phyloP scores from a whole-genome alignment of 2,329 filamentous ascomycete genomes.

The Colletotrichum cordylinicola region DNA sequence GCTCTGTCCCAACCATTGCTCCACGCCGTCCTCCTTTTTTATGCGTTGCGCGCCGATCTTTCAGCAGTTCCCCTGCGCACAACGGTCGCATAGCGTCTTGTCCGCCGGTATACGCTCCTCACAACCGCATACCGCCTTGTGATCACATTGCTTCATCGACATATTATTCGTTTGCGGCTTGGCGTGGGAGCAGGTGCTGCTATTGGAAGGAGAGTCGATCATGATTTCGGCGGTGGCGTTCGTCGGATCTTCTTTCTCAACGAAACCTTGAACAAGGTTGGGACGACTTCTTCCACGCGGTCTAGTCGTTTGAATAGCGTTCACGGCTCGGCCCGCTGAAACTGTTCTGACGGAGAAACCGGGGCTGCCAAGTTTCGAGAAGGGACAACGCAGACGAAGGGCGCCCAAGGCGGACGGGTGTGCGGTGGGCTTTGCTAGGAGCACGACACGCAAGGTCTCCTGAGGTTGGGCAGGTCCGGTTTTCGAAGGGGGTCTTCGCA shows the following conservation, averaged over 20 bases:
- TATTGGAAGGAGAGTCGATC: not conserved
- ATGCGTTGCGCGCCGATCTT: not conserved
- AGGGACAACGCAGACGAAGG: not conserved
- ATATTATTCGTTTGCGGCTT: constrained; percentile 10
- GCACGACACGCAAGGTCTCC: not conserved
- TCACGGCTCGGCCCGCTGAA: constrained; percentile 19
- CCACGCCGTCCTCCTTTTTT: not conserved
- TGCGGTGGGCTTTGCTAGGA: not conserved
- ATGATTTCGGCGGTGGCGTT: not conserved
- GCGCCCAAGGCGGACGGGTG: not conserved
- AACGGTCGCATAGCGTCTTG: constrained; percentile 23
- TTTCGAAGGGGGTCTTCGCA: not conserved
- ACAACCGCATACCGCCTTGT: constrained; percentile 23
- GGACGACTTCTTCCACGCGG: not conserved
- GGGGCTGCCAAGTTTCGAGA: constrained; percentile 18
- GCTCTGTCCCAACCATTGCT: not conserved
- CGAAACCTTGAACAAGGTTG: not conserved
- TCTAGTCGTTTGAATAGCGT: constrained; percentile 10
- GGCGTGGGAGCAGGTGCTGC: not conserved
- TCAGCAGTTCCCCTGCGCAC: constrained; percentile 17
- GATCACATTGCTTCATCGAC: constrained; percentile 26
- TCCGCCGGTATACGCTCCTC: constrained; percentile 19
- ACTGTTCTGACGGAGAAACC: constrained; percentile 13
- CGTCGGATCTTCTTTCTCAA: not conserved
- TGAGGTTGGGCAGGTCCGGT: not conserved